Conservation (phyloP, 345 rosid genomes). For the Citrus sp. region DNA sequence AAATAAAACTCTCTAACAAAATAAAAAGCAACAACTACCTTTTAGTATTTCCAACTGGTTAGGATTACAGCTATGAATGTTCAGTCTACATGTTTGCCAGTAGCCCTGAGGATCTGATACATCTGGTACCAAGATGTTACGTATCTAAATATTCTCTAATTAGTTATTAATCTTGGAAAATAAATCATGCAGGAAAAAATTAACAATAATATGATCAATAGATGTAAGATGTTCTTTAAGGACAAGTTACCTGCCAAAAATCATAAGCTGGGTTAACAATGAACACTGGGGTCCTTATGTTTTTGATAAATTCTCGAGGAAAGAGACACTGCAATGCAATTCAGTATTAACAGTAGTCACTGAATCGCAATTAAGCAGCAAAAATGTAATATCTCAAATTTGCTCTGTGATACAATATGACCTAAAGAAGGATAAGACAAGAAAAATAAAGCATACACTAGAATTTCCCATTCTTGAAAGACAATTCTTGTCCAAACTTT, state of each 20-base stretch:
- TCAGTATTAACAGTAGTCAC: not conserved
- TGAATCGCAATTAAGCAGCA: slow-evolving; percentile 1
- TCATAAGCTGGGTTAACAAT: slow-evolving; percentile 85
- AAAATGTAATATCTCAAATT: slow-evolving; percentile 4
- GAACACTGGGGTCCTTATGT: slow-evolving; percentile 64
- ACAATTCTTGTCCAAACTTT: slow-evolving; percentile 52
- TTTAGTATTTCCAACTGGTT: slow-evolving; percentile 54
- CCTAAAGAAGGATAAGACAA: not conserved
- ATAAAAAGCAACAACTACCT: slow-evolving; percentile 37
- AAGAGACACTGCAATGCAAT: slow-evolving; percentile 57
- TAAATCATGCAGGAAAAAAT: slow-evolving; percentile 7
- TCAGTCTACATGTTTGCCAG: slow-evolving; percentile 72
- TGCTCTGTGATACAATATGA: not conserved
- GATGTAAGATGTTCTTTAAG: slow-evolving; percentile 3
- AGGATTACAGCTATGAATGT: slow-evolving; percentile 52
- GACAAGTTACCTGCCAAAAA: slow-evolving; percentile 78
- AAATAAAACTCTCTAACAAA: not conserved
- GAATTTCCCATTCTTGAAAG: slow-evolving; percentile 41
- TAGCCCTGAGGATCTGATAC: slow-evolving; percentile 46
- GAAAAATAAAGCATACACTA: slow-evolving; percentile 29
- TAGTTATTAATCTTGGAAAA: slow-evolving; percentile 19
- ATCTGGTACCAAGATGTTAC: slow-evolving; percentile 63
- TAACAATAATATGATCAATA: slow-evolving; percentile 2
- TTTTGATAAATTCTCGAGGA: slow-evolving; percentile 59
- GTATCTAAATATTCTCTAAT: slow-evolving; percentile 44